Evolutionary conservation across 2,329 filamentous ascomycete species (phyloP), one percentile per base, ranked within the genome.

Genomic region (Colletotrichum truncatum): DNA sequence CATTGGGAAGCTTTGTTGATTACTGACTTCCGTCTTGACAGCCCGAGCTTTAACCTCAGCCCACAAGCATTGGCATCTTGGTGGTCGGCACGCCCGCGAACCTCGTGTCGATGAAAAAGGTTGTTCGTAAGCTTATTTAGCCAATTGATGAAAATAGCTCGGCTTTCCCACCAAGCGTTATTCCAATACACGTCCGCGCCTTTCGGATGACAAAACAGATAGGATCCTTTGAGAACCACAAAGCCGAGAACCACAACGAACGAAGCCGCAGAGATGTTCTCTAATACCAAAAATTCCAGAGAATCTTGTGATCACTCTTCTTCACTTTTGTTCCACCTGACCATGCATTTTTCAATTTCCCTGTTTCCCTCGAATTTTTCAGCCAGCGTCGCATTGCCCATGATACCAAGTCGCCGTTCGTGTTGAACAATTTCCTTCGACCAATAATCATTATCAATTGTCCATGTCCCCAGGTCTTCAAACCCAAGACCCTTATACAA

Each of bases 401-500:
- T 16, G 26, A 70, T 59, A 12, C 64, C 64, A 39, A 70, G 25
- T 4, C 39, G 30, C 1, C 12, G 10, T 51, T 70, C 67, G 5
- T 45, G 38, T 10, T 36, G 12, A 10, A 53, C 65, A 3, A 68
- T 49, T 38, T 66, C 46, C n/a, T 55, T 41, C 8, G 68, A 54
- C 67, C 68, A 71, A 14, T 39, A 39, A 30, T 49, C 68, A 6
- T 68, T 69, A 16, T 72, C 68, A 26, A 73, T 63, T 41, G 16
- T 55, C 62, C 62, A 71, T 16, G 49, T 34, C 11, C 66, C 67
- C 23, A 71, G 53, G 5, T 67, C 65, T 46, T 60, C 56, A 7
- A 72, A 73, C 3, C 68, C 63, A 9, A 65, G 16, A 41, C 53
- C 66, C 21, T 25, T n/a, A 45, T 72, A 73, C 18, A 73, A 26